These are phyloP conservation scores for Plasmodium ovale DNA, from an alignment of 169 alveolate species.

Conservation along the genomic window DNA sequence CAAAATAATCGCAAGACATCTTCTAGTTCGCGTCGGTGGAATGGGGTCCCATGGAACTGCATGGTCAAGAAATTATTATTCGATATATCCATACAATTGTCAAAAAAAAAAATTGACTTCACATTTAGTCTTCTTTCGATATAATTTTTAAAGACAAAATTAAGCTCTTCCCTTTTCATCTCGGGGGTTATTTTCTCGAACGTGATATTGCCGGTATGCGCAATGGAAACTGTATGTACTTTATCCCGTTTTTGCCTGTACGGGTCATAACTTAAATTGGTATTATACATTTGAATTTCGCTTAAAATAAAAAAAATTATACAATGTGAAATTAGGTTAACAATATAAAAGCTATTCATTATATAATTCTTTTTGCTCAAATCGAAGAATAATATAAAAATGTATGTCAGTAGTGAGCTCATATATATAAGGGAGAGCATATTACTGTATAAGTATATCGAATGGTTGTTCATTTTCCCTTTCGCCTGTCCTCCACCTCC, in stretches of 20 bases:
- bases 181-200: not conserved
- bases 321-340: conserved; percentile 42
- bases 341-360: conserved; percentile 23
- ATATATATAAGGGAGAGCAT: conserved; percentile 30
- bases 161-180: not conserved
- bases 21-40: not conserved
- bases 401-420: conserved; percentile 55
- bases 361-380: conserved; percentile 46
- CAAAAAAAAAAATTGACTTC: not conserved
- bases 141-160: conserved; percentile 18
- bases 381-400: conserved; percentile 48
- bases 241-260: too few species aligned
- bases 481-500: not conserved
- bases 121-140: not conserved
- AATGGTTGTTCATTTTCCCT: not conserved
- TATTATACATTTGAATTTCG: conserved; percentile 39
- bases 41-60: not conserved
- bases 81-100: not conserved
- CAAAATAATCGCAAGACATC: not conserved
- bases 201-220: not conserved
- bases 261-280: not conserved
- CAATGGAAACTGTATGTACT: not conserved
- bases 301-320: conserved; percentile 35
- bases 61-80: not conserved
- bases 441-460: conserved; percentile 57